phyloP scores from a whole-genome alignment of 2,329 filamentous ascomycete genomes.

The Ophiostoma fasciatum region DNA sequence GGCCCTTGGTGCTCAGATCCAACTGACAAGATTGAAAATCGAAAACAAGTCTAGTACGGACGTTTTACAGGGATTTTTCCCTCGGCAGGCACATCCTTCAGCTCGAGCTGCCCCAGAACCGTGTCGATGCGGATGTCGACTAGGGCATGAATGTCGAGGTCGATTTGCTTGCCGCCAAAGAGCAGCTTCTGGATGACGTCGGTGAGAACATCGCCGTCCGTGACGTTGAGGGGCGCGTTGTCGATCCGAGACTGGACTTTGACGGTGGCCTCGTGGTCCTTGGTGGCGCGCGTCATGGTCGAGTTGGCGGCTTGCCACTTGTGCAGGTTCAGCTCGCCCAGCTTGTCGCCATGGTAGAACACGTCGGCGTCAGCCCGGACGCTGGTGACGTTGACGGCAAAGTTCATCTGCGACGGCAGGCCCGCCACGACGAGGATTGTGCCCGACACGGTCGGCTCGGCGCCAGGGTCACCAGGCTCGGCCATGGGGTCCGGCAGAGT shows the following conservation, averaged over 20 bases:
- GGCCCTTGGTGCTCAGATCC: too few species aligned
- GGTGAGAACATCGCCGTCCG: conserved; percentile 62
- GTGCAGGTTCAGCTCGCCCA: conserved; percentile 65
- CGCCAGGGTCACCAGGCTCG: conserved; percentile 55
- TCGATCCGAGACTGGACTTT: conserved; percentile 62
- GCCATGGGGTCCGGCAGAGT: conserved; percentile 67
- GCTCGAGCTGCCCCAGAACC: conserved; percentile 61
- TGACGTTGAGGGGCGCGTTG: conserved; percentile 69
- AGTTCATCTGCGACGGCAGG: conserved; percentile 75
- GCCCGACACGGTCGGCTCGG: conserved; percentile 68
- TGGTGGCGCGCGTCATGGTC: conserved; percentile 44
- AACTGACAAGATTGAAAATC: conserved; percentile 23
- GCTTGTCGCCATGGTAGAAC: conserved; percentile 59
- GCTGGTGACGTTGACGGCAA: conserved; percentile 62
- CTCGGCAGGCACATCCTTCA: conserved; percentile 74
- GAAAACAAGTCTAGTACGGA: conserved; percentile 50
- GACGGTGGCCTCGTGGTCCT: conserved; percentile 45
- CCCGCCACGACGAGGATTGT: conserved; percentile 65
- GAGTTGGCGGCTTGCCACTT: conserved; percentile 81
- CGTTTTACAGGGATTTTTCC: conserved; percentile 84
- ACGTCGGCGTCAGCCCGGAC: conserved; percentile 70
- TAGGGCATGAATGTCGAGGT: conserved; percentile 58
- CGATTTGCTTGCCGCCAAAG: conserved; percentile 55
- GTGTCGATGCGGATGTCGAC: conserved; percentile 77
- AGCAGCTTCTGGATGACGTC: conserved; percentile 69